Percentiles rank a stretch among this genome's conserved stretches.
phyloP scores from a whole-genome alignment of 345 rosid genomes.

The Hibiscus syriacus region DNA sequence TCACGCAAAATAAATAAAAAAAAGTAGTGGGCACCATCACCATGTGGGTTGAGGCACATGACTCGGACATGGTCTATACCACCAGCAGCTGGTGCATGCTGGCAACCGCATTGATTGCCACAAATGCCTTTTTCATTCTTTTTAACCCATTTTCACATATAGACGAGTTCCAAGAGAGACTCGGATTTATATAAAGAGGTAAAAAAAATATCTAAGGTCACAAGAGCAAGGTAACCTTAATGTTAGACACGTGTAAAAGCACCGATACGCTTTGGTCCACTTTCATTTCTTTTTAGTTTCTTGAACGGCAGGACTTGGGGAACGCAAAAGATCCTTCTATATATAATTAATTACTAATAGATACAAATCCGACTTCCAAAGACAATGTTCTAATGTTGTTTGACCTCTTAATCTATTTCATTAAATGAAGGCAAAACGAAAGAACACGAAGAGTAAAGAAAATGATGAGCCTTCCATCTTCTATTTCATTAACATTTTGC shows the following conservation, averaged over 20 bases:
- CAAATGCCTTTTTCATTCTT: neutral
- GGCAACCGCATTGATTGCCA: neutral
- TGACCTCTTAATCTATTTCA: too few relatives aligned
- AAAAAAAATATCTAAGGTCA: neutral
- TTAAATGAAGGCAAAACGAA: too few relatives aligned
- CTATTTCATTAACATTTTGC: neutral
- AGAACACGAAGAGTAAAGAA: too few relatives aligned
- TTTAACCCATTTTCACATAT: too few relatives aligned
- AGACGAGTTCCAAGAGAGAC: too few relatives aligned
- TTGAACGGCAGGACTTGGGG: neutral
- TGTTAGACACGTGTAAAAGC: constrained; percentile 11
- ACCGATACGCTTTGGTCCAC: neutral
- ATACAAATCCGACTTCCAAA: neutral
- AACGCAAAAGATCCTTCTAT: neutral
- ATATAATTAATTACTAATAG: neutral
- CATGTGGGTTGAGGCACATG: neutral
- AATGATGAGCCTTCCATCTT: too few relatives aligned
- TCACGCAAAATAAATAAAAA: neutral
- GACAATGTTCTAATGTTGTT: neutral
- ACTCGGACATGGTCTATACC: too few relatives aligned
- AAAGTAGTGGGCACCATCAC: neutral
- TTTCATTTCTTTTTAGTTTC: neutral
- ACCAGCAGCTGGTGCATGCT: constrained; percentile 11
- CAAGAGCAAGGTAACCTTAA: neutral
- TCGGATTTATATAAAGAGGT: too few relatives aligned